phyloP scores from a whole-genome alignment of 1,284 basidiomycete genomes.

The Puccinia coronata region DNA sequence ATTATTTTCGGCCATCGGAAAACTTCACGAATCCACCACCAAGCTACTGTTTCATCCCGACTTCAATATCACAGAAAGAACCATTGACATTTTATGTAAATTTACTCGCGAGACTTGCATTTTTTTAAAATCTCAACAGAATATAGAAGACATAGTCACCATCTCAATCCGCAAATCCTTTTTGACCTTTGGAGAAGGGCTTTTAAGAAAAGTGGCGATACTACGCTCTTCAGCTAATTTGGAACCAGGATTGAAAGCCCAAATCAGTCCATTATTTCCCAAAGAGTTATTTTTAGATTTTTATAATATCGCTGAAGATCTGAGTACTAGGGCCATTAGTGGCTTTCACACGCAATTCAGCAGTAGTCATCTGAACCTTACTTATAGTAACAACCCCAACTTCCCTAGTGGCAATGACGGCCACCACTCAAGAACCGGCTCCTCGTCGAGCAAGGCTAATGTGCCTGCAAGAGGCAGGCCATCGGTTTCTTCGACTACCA shows the following conservation, averaged over 20 bases:
- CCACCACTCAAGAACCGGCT: conserved; percentile 3
- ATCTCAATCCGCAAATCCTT: conserved; percentile 48
- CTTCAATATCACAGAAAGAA: conserved; percentile 14
- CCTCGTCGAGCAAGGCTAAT: conserved; percentile 15
- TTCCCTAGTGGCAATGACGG: background rate
- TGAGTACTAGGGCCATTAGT: conserved; percentile 11
- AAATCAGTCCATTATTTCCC: conserved; percentile 27
- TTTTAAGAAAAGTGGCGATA: conserved; percentile 25
- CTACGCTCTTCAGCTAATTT: background rate
- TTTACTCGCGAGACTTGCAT: conserved; percentile 44
- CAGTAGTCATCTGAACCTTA: background rate
- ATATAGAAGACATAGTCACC: conserved; percentile 43
- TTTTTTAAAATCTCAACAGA: conserved; percentile 41
- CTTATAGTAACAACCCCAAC: background rate
- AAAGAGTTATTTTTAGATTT: conserved; percentile 41
- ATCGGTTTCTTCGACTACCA: background rate
- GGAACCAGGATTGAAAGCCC: background rate
- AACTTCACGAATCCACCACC: conserved; percentile 48
- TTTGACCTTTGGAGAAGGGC: conserved; percentile 31
- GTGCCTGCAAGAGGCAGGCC: background rate
- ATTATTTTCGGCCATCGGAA: conserved; percentile 45
- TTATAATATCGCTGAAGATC: conserved; percentile 49
- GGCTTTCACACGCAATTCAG: background rate
- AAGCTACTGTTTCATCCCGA: conserved; percentile 42
- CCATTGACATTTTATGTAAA: conserved; percentile 38